A percentile compares a stretch with the other conserved stretches of the same genome.
These are phyloP conservation scores for Exserohilum rostratum DNA, from an alignment of 2,329 filamentous ascomycete species.

Conservation along the genomic window DNA sequence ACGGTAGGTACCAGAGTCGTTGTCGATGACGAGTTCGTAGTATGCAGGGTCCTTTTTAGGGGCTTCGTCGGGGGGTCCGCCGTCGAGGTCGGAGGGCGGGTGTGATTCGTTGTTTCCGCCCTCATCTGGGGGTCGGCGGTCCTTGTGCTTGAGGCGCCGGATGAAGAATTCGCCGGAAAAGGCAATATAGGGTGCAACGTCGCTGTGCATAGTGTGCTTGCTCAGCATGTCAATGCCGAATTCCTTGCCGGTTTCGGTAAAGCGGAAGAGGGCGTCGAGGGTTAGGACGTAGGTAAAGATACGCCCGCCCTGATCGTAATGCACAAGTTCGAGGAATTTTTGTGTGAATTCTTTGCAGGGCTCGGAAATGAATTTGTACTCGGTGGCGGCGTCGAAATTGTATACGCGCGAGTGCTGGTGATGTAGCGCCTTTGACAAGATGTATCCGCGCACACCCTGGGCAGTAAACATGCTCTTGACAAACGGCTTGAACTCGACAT, in stretches of 20 bases:
- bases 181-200: slow-evolving; percentile 89
- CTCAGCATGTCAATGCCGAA: slow-evolving; percentile 91
- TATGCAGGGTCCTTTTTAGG: slow-evolving; percentile 59
- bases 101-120: slow-evolving; percentile 54
- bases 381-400: slow-evolving; percentile 79
- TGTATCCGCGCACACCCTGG: slow-evolving; percentile 75
- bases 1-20: slow-evolving; percentile 91
- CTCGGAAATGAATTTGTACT: slow-evolving; percentile 70
- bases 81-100: slow-evolving; percentile 56
- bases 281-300: slow-evolving; percentile 93
- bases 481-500: slow-evolving; percentile 89
- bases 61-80: slow-evolving; percentile 51
- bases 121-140: slow-evolving; percentile 44
- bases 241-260: slow-evolving; percentile 94
- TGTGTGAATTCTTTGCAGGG: slow-evolving; percentile 74
- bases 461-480: slow-evolving; percentile 87
- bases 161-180: slow-evolving; percentile 95
- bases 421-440: slow-evolving; percentile 84
- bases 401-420: slow-evolving; percentile 90
- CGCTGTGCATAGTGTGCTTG: slow-evolving; percentile 97
- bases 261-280: slow-evolving; percentile 82
- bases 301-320: slow-evolving; percentile 83
- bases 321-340: slow-evolving; percentile 83
- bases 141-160: slow-evolving; percentile 65
- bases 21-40: slow-evolving; percentile 93